phyloP scores from a whole-genome alignment of 1,284 basidiomycete species.

The Tylopilus sp. region DNA sequence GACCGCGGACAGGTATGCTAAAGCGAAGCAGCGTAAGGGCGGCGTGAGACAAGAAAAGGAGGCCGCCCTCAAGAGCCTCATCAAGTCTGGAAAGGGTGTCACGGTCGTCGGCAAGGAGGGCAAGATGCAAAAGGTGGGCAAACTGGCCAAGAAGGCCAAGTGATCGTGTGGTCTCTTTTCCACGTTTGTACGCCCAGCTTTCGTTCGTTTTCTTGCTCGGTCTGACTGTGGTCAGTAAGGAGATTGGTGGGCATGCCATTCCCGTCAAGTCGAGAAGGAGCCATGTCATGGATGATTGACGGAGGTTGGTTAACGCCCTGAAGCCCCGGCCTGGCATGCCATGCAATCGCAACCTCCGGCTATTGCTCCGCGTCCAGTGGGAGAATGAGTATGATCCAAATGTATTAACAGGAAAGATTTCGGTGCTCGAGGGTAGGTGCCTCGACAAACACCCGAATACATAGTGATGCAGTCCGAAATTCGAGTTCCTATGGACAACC shows the following conservation, averaged over 20 bases:
- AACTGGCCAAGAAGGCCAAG: conserved; percentile 14
- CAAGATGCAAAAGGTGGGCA: conserved; percentile 22
- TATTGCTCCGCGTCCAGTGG: not conserved
- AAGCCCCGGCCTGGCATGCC: not conserved
- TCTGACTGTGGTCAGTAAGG: not conserved
- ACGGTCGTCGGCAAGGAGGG: conserved; percentile 80
- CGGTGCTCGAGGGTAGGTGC: no score
- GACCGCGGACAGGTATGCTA: conserved; percentile 59
- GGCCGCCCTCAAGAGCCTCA: conserved; percentile 70
- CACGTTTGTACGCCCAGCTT: conserved; percentile 5
- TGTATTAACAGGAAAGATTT: not conserved
- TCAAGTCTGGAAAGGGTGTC: conserved; percentile 82
- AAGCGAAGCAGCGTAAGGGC: conserved; percentile 40
- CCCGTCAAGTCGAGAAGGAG: not conserved
- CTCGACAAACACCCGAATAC: not conserved
- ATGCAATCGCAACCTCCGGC: no score
- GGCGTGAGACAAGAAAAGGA: conserved; percentile 77
- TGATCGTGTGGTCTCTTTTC: not conserved
- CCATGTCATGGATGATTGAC: not conserved
- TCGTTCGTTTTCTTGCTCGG: not conserved
- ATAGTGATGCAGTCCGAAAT: not conserved
- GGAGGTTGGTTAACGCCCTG: not conserved
- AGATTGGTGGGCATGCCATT: not conserved
- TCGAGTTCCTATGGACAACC: not conserved
- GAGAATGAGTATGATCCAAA: not conserved